Conservation (phyloP, 352 stramenopile genomes). For the Pythium insidiosum region DNA sequence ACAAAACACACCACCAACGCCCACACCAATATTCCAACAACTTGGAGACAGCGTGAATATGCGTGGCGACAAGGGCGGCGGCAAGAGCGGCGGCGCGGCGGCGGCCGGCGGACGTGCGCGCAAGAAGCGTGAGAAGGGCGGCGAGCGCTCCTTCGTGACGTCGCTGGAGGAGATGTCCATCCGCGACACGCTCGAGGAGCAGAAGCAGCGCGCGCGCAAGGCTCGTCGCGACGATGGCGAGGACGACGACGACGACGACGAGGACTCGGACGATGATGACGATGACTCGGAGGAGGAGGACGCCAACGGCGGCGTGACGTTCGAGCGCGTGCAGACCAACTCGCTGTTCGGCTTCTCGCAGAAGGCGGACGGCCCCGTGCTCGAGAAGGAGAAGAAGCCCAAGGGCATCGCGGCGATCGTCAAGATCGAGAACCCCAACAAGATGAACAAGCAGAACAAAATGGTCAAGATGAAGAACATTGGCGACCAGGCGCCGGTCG, state of each 20-base stretch:
- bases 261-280: conserved; percentile 21
- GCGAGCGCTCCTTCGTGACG: conserved; percentile 69
- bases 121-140: conserved; percentile 67
- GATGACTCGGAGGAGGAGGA: conserved; percentile 25
- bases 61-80: no score
- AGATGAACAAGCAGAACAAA: conserved; percentile 58
- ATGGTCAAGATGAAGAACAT: conserved; percentile 87
- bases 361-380: conserved; percentile 37
- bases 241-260: conserved; percentile 44
- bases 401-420: conserved; percentile 56
- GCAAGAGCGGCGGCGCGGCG: conserved; percentile 46
- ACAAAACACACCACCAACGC: conserved; percentile 1
- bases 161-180: conserved; percentile 78
- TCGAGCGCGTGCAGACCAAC: conserved; percentile 71
- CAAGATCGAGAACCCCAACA: conserved; percentile 83
- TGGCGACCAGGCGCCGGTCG: conserved; percentile 32
- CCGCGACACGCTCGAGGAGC: conserved; percentile 64
- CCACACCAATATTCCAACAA: not conserved
- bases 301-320: conserved; percentile 44
- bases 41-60: conserved; percentile 14
- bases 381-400: conserved; percentile 72
- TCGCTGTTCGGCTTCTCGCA: conserved; percentile 64
- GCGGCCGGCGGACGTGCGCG: conserved; percentile 26
- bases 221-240: conserved; percentile 43
- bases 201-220: conserved; percentile 63